Percentiles rank a stretch among this genome's conserved stretches.
Evolutionary conservation across 164 flowering plant genomes (phyloP).

Genomic region (Sextonia rubra): DNA sequence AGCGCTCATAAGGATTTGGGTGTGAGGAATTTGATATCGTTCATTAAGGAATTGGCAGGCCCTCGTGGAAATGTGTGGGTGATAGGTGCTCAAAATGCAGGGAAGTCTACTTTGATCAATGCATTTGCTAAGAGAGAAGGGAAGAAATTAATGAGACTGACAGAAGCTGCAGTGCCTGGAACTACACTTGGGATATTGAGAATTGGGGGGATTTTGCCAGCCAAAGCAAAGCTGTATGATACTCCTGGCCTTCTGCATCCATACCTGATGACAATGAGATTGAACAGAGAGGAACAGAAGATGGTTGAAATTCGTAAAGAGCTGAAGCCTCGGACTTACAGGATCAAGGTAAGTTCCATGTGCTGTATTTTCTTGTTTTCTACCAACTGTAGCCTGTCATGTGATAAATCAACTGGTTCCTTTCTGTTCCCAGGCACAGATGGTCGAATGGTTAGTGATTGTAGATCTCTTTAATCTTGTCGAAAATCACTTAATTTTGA

Average conservation of each 20-base stretch:
- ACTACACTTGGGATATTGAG: constrained; percentile 95
- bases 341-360: constrained; percentile 67
- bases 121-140: constrained; percentile 78
- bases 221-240: constrained; percentile 92
- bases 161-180: constrained; percentile 96
- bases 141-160: constrained; percentile 60
- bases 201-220: constrained; percentile 81
- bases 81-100: constrained; percentile 95
- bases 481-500: not conserved
- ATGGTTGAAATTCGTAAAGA: constrained; percentile 90
- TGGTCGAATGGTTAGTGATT: not conserved
- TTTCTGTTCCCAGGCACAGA: not conserved
- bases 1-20: constrained; percentile 89
- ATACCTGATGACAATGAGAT: constrained; percentile 72
- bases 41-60: constrained; percentile 80
- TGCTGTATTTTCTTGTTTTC: not conserved
- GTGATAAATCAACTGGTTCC: not conserved
- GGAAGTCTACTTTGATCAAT: constrained; percentile 90
- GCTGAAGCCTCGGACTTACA: constrained; percentile 73
- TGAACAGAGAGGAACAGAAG: constrained; percentile 88
- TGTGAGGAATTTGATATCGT: constrained; percentile 69
- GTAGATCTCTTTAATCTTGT: not conserved
- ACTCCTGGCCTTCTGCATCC: constrained; percentile 98
- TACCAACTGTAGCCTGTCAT: not conserved
- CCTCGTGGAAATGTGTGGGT: constrained; percentile 99